Evolutionary conservation across 164 flowering plant species (phyloP).

Genomic region (Vitis amurensis): DNA sequence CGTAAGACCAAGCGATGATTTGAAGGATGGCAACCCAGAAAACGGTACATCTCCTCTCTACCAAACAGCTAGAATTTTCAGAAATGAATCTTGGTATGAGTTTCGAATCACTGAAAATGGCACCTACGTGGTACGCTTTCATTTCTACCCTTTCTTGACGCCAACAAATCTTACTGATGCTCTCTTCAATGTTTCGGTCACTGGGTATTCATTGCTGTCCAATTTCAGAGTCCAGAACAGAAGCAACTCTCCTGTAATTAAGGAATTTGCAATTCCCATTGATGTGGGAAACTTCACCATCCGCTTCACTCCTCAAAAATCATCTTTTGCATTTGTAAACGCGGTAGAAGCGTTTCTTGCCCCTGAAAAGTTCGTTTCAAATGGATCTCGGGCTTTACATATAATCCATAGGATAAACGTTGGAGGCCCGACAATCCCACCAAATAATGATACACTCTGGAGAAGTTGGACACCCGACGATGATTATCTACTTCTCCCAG

Average conservation of each 20-base stretch:
- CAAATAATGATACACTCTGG: neutral
- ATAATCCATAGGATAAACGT: conserved; percentile 14
- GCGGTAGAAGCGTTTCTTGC: conserved; percentile 15
- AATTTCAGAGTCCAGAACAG: neutral
- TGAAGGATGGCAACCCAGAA: neutral
- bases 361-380: neutral
- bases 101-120: neutral
- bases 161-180: neutral
- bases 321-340: conserved; percentile 15
- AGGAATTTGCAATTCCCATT: neutral
- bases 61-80: conserved; percentile 11
- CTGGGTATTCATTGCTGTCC: neutral
- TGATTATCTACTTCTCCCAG: neutral
- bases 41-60: neutral
- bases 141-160: too few relatives aligned
- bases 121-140: too few relatives aligned
- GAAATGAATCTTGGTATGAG: neutral
- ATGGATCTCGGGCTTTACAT: neutral
- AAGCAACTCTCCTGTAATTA: neutral
- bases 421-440: conserved; percentile 4
- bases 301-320: conserved; percentile 3
- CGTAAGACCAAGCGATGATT: neutral
- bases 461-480: conserved; percentile 14
- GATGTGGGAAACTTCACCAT: neutral
- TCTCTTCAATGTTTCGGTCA: neutral